Conservation (phyloP, 2,329 filamentous ascomycete genomes). For the Talaromyces sp. region DNA sequence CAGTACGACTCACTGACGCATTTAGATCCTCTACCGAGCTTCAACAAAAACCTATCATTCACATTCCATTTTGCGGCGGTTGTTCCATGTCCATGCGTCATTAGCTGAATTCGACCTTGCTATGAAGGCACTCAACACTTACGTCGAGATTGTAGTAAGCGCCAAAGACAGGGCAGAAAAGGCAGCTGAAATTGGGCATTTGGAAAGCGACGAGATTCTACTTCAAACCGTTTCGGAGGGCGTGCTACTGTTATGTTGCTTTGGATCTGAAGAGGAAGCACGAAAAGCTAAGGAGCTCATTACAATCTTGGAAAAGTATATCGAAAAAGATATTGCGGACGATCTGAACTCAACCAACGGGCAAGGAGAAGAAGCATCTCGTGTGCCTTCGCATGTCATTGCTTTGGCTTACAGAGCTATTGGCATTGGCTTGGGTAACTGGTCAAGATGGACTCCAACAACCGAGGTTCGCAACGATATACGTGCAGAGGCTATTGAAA, state of each 20-base stretch:
- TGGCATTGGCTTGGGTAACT: constrained; percentile 80
- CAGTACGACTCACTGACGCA: constrained; percentile 3
- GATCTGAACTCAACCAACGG: constrained; percentile 23
- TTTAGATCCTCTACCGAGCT: constrained; percentile 76
- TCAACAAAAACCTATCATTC: constrained; percentile 95
- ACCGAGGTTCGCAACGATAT: constrained; percentile 67
- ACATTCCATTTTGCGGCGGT: constrained; percentile 75
- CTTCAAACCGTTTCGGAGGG: constrained; percentile 76
- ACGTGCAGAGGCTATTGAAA: constrained; percentile 72
- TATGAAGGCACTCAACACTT: constrained; percentile 86
- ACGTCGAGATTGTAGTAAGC: constrained; percentile 80
- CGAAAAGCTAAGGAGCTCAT: constrained; percentile 75
- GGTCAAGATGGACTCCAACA: constrained; percentile 78
- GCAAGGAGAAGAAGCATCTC: constrained; percentile 19
- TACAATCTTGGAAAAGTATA: constrained; percentile 68
- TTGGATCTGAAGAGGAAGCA: constrained; percentile 69
- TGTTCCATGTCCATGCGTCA: constrained; percentile 83
- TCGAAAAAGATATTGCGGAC: constrained; percentile 57
- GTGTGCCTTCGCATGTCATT: constrained; percentile 59
- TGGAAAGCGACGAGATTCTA: constrained; percentile 76
- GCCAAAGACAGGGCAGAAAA: constrained; percentile 82
- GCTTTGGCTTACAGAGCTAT: constrained; percentile 78
- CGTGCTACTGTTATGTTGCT: constrained; percentile 76
- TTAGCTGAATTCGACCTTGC: constrained; percentile 90
- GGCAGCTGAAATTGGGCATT: constrained; percentile 57